Base-by-base conservation (phyloP, 73 alveolate species). In the Tetrahymena malaccensis region DNA sequence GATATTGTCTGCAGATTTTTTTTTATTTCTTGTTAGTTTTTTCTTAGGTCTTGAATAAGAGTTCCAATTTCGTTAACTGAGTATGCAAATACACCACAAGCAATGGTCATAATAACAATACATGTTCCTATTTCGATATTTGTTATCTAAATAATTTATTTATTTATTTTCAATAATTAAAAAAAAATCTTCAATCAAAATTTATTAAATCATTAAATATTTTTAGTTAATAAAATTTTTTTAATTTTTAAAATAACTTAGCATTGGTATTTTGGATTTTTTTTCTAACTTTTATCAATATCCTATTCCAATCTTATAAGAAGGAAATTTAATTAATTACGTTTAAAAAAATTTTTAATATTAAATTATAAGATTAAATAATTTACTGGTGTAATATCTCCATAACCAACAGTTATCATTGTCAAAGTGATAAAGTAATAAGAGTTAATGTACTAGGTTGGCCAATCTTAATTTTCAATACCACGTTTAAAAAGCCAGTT, bases 1-100 rank as follows among this genome's bases (percentile, higher is more conserved):
- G 97, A 85, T 7, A 95, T 95, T 7, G 97, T 94, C 35, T 85
- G 85, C 33, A 95, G 83, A 85, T 95, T 94, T 55, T 89, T 95
- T 55, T 95, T 70, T 3, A 70, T 70, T 70, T 70, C 89, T n/a
- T 70, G 17, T 25, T 70, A 70, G 31, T 70, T 70, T 27, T 70
- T 70, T 70, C 89, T 70, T 70, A 70, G 11, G 17, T 70, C 89
- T 33, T 70, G 19, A n/a, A 70, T 70, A 27, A 70, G 89, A 3
- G 89, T 70, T 27, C 89, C 89, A 8, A 70, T 70, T 70, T 70
- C 89, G 12, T 70, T 70, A 5, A 70, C 89, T 70, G 89, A 70
- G 25, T 70, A 70, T 8, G 89, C 89, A 70, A 70, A 70, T 31
- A 70, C 89, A 70, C 89, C 89, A 70, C 89, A 70, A 70, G 89